Evolutionary conservation across 148 eudicot species (phyloP).

Genomic region (Fagopyrum esculentum): DNA sequence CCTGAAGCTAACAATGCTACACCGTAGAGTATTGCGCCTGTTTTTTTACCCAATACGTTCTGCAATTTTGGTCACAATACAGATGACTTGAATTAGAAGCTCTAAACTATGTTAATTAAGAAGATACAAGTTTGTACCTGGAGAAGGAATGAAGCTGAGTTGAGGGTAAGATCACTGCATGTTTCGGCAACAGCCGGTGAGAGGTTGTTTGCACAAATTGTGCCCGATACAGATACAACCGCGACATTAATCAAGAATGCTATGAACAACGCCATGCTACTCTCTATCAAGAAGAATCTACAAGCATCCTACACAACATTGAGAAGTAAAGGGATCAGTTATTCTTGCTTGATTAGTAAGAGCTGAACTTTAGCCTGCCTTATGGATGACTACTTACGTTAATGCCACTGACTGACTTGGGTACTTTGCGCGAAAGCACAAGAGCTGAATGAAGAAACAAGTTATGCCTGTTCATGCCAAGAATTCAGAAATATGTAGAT

Average conservation of each 20-base stretch:
- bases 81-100: not conserved
- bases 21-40: conserved; percentile 62
- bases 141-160: conserved; percentile 77
- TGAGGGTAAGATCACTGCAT: conserved; percentile 62
- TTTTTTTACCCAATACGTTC: conserved; percentile 64
- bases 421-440: conserved; percentile 56
- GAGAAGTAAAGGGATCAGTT: not conserved
- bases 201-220: conserved; percentile 44
- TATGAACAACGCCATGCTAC: conserved; percentile 68
- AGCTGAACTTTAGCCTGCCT: not conserved
- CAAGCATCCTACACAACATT: conserved; percentile 65
- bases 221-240: conserved; percentile 60
- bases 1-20: conserved; percentile 88
- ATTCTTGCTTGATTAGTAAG: conserved; percentile 8
- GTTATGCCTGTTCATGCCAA: conserved; percentile 48
- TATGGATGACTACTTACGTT: conserved; percentile 17
- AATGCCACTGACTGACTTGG: conserved; percentile 40
- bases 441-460: conserved; percentile 84
- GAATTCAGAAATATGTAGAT: not conserved
- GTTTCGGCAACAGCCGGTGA: conserved; percentile 24
- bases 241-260: conserved; percentile 80
- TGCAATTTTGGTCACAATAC: conserved; percentile 10
- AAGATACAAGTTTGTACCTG: conserved; percentile 24
- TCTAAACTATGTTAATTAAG: not conserved
- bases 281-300: conserved; percentile 71